A percentile compares a stretch with the other conserved stretches of the same genome.
phyloP scores from a whole-genome alignment of 768 basidiomycete species.

The Rhizopogon rudus region DNA sequence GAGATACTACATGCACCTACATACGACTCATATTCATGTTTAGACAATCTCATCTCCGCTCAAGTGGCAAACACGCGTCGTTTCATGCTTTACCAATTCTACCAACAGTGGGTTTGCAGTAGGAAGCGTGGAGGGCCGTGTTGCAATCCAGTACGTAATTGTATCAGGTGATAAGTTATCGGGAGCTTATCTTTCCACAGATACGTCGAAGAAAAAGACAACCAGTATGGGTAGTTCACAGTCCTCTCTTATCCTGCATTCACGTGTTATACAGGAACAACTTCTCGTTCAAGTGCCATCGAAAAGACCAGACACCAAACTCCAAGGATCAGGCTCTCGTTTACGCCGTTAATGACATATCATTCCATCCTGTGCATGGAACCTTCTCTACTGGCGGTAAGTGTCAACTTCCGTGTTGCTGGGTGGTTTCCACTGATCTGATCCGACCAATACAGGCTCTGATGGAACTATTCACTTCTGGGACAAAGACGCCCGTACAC shows the following conservation, averaged over 20 bases:
- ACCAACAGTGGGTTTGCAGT: constrained; percentile 70
- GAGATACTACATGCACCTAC: neutral
- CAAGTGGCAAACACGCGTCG: constrained; percentile 90
- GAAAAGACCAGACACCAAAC: constrained; percentile 50
- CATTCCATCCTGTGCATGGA: constrained; percentile 80
- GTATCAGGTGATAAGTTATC: neutral
- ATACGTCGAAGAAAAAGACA: constrained; percentile 84
- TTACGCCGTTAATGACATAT: constrained; percentile 81
- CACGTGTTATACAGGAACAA: constrained; percentile 45
- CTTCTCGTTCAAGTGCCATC: constrained; percentile 87
- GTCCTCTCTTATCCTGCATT: neutral
- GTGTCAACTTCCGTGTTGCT: constrained; percentile 14
- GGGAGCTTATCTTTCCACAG: constrained; percentile 29
- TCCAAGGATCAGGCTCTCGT: constrained; percentile 65
- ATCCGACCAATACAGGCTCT: constrained; percentile 40
- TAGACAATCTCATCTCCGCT: constrained; percentile 82
- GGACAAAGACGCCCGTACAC: constrained; percentile 91
- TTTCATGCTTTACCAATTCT: constrained; percentile 76
- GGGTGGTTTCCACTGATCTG: neutral
- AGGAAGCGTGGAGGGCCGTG: constrained; percentile 86
- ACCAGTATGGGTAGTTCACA: constrained; percentile 39
- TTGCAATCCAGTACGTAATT: constrained; percentile 85
- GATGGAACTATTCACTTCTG: constrained; percentile 91
- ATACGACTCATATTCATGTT: neutral
- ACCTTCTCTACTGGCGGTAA: constrained; percentile 80